Evolutionary conservation across 768 basidiomycete species (phyloP).

Genomic region (Suillus bovinus): DNA sequence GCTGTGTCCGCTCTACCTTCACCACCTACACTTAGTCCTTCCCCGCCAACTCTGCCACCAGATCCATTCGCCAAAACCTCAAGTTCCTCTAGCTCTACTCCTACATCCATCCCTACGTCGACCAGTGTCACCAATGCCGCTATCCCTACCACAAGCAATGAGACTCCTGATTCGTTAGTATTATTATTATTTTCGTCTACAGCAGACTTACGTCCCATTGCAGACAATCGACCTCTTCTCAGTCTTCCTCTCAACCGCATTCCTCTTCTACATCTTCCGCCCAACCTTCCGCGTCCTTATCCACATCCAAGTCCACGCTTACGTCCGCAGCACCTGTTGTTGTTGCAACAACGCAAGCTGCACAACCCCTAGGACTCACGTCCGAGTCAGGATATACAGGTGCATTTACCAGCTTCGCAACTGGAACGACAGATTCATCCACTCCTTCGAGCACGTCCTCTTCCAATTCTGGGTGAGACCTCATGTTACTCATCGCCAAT

Average conservation of each 20-base stretch:
- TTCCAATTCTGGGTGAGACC: slow-evolving; percentile 20
- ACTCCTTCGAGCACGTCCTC: slow-evolving; percentile 16
- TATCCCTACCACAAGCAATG: background rate
- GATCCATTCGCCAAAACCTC: background rate
- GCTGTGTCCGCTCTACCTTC: background rate
- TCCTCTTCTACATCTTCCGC: slow-evolving; percentile 1
- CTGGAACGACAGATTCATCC: slow-evolving; percentile 14
- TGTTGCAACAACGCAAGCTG: slow-evolving; percentile 1
- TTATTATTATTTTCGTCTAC: background rate
- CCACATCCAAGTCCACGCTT: slow-evolving; percentile 3
- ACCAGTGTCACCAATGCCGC: background rate
- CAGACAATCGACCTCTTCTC: slow-evolving; percentile 9
- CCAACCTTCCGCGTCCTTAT: slow-evolving; percentile 7
- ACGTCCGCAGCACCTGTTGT: slow-evolving; percentile 2
- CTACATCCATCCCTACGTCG: background rate
- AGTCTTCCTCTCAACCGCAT: background rate
- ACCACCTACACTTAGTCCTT: background rate
- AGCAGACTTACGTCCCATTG: slow-evolving; percentile 3
- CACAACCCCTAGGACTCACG: background rate
- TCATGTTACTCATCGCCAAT: background rate
- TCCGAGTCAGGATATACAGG: background rate
- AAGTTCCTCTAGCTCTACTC: background rate
- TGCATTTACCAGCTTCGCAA: background rate
- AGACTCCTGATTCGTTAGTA: slow-evolving; percentile 13
- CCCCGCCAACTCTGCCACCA: background rate